Evolutionary conservation across 2,329 filamentous ascomycete species (phyloP).

Genomic region (Aureobasidium sp.): DNA sequence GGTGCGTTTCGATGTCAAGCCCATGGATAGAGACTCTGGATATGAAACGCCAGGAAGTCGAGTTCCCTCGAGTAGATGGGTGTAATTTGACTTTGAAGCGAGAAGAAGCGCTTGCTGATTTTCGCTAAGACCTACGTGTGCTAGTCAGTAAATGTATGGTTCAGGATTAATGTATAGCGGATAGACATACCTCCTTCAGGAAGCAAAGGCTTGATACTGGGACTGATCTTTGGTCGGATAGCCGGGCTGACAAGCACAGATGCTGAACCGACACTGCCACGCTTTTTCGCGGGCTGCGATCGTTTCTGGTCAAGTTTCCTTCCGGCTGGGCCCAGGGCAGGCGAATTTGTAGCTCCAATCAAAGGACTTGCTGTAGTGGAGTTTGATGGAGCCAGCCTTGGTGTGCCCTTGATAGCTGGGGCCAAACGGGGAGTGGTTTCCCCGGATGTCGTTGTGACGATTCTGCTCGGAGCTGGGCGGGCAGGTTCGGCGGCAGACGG

Average conservation of each 20-base stretch:
- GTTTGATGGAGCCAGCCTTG: slow-evolving; percentile 38
- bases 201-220: slow-evolving; percentile 84
- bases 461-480: neutral
- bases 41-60: slow-evolving; percentile 75
- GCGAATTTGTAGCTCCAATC: slow-evolving; percentile 42
- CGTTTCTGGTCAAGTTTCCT: slow-evolving; percentile 29
- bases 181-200: slow-evolving; percentile 53
- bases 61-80: slow-evolving; percentile 92
- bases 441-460: slow-evolving; percentile 33
- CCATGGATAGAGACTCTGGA: slow-evolving; percentile 82
- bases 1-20: slow-evolving; percentile 90
- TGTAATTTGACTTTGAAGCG: slow-evolving; percentile 94
- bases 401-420: slow-evolving; percentile 54
- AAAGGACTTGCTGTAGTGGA: slow-evolving; percentile 45
- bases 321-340: slow-evolving; percentile 32
- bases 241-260: slow-evolving; percentile 79
- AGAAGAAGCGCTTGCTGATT: slow-evolving; percentile 65
- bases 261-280: slow-evolving; percentile 47
- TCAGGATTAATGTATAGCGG: neutral
- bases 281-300: slow-evolving; percentile 51
- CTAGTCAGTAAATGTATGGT: neutral
- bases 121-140: slow-evolving; percentile 30
- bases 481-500: slow-evolving; percentile 58
- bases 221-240: slow-evolving; percentile 79
- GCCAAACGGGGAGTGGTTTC: slow-evolving; percentile 48